Conservation (phyloP, 192 early-diverging fungal species). For the Piromyces finnis region DNA sequence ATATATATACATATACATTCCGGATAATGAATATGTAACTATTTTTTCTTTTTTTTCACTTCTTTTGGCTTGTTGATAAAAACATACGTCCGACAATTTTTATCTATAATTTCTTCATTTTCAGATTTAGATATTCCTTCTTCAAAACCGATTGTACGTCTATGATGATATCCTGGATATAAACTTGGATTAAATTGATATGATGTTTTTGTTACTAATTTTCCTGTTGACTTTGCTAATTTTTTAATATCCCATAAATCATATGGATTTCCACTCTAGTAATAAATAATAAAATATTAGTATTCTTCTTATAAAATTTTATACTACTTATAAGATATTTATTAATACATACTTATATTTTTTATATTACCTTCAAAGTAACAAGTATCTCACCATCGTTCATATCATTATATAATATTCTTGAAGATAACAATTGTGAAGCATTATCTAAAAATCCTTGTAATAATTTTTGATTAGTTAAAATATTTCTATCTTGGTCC, state of each 20-base stretch:
- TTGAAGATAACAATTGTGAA: conserved; percentile 21
- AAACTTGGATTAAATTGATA: conserved; percentile 43
- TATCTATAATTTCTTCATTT: conserved; percentile 61
- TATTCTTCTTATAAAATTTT: no score
- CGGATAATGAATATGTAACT: no score
- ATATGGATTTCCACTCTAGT: conserved; percentile 52
- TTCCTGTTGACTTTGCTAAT: conserved; percentile 48
- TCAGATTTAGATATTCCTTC: conserved; percentile 49
- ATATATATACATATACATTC: no score
- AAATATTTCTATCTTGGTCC: conserved; percentile 72
- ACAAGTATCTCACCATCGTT: conserved; percentile 54
- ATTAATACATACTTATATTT: no score
- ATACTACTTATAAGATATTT: no score
- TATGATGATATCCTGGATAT: conserved; percentile 79
- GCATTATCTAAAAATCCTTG: conserved; percentile 42
- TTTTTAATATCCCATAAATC: conserved; percentile 67
- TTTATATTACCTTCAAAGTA: conserved; percentile 45
- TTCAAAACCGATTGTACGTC: conserved; percentile 87
- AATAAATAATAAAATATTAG: no score
- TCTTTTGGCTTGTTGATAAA: conserved; percentile 24
- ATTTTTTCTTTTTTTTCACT: neutral
- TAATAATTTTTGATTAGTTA: conserved; percentile 54
- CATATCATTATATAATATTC: conserved; percentile 1
- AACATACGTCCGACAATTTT: conserved; percentile 44
- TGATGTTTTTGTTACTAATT: conserved; percentile 23